Evolutionary conservation across 805 yeast genomes (phyloP).

Genomic region (Candida ulmi): DNA sequence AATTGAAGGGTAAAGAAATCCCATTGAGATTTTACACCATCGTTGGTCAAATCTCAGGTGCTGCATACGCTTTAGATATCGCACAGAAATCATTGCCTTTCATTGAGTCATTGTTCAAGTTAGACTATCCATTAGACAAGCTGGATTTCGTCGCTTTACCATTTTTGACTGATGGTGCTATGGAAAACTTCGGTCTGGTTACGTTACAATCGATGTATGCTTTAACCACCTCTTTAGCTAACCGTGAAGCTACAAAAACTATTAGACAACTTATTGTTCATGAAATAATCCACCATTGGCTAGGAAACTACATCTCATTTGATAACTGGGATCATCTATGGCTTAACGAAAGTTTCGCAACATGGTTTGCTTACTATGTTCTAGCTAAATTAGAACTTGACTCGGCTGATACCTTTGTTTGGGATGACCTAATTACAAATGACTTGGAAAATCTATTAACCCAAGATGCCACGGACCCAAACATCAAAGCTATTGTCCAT

Average conservation of each 20-base stretch:
- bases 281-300: conserved; percentile 76
- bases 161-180: conserved; percentile 69
- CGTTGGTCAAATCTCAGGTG: conserved; percentile 42
- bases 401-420: conserved; percentile 22
- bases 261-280: conserved; percentile 59
- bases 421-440: conserved; percentile 27
- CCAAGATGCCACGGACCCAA: conserved; percentile 32
- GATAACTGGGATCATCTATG: conserved; percentile 66
- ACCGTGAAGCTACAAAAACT: conserved; percentile 23
- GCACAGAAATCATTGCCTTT: conserved; percentile 43
- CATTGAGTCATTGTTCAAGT: conserved; percentile 38
- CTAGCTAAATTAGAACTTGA: conserved; percentile 27
- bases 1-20: conserved; percentile 22
- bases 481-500: conserved; percentile 23
- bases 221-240: conserved; percentile 29
- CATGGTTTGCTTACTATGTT: conserved; percentile 55
- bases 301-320: conserved; percentile 64
- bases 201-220: conserved; percentile 51
- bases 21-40: conserved; percentile 55
- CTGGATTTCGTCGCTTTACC: conserved; percentile 68
- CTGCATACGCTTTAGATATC: conserved; percentile 44
- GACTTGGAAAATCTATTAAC: conserved; percentile 30
- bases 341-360: conserved; percentile 77
- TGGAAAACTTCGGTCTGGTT: conserved; percentile 74
- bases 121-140: conserved; percentile 52